Percentiles rank a stretch among this genome's conserved stretches.
These are phyloP conservation scores for Sporothrix globosa DNA, from an alignment of 2,329 filamentous ascomycete genomes.

Conservation along the genomic window DNA sequence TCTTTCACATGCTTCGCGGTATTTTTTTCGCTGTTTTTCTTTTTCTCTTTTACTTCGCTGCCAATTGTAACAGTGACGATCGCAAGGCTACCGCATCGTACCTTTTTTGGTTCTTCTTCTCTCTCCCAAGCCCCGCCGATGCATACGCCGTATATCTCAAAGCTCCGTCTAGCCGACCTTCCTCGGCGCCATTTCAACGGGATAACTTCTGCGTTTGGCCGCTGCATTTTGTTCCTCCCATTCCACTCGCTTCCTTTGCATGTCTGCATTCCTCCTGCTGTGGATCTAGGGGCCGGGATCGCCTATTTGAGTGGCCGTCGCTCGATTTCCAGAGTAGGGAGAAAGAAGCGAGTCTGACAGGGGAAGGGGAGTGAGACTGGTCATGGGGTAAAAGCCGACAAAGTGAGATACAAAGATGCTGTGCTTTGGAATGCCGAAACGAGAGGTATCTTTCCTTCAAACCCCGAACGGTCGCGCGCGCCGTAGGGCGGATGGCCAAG, in stretches of 20 bases:
- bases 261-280: neutral
- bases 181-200: neutral
- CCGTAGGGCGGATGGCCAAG: neutral
- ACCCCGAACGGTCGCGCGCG: too few relatives aligned
- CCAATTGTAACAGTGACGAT: neutral
- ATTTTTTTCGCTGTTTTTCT: neutral
- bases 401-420: neutral
- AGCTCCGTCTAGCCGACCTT: neutral
- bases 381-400: neutral
- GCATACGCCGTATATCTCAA: neutral
- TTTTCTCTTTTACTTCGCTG: neutral
- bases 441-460: neutral
- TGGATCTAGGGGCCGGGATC: neutral
- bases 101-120: too few relatives aligned
- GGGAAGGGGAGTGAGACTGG: neutral
- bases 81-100: neutral
- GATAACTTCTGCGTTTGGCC: too few relatives aligned
- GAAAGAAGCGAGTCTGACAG: constrained; percentile 23
- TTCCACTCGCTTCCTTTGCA: neutral
- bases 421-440: neutral
- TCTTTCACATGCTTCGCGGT: constrained; percentile 2
- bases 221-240: neutral
- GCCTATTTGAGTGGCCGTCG: neutral
- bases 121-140: neutral
- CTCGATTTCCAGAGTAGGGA: constrained; percentile 10